Percentiles rank a stretch among this genome's conserved stretches.
These are phyloP conservation scores for Alternaria gansuensis DNA, from an alignment of 2,329 filamentous ascomycete species.

Conservation along the genomic window DNA sequence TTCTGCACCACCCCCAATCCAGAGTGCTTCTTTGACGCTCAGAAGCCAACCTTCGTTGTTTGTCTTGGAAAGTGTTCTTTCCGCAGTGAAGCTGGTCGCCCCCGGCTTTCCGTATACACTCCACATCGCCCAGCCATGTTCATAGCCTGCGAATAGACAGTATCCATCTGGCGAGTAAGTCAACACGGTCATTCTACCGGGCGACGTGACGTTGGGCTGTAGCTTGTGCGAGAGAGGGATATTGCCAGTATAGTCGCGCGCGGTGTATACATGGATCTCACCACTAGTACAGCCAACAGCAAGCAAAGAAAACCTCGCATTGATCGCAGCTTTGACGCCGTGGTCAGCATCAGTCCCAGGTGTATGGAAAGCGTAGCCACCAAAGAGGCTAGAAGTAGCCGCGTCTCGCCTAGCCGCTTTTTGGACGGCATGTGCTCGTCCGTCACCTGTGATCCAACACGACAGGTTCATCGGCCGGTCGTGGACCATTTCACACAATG, in stretches of 20 bases:
- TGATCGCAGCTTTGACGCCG: slow-evolving; percentile 82
- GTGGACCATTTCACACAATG: slow-evolving; percentile 84
- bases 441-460: slow-evolving; percentile 90
- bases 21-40: slow-evolving; percentile 78
- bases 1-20: slow-evolving; percentile 88
- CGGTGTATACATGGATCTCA: slow-evolving; percentile 86
- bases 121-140: slow-evolving; percentile 94
- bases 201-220: slow-evolving; percentile 72
- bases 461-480: slow-evolving; percentile 96
- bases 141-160: slow-evolving; percentile 91
- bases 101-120: slow-evolving; percentile 95
- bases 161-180: slow-evolving; percentile 95
- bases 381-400: slow-evolving; percentile 74
- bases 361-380: slow-evolving; percentile 87
- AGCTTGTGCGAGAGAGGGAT: slow-evolving; percentile 87
- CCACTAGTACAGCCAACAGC: slow-evolving; percentile 85
- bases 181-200: slow-evolving; percentile 77
- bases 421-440: slow-evolving; percentile 90
- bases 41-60: slow-evolving; percentile 87
- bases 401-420: slow-evolving; percentile 59
- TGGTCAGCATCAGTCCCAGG: slow-evolving; percentile 68
- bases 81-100: slow-evolving; percentile 81
- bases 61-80: slow-evolving; percentile 67
- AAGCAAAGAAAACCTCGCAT: slow-evolving; percentile 92
- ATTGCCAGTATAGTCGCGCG: slow-evolving; percentile 91